Evolutionary conservation across 2,329 filamentous ascomycete genomes (phyloP), one percentile per base, ranked within the genome.

Genomic region (Epichloe gansuensis): DNA sequence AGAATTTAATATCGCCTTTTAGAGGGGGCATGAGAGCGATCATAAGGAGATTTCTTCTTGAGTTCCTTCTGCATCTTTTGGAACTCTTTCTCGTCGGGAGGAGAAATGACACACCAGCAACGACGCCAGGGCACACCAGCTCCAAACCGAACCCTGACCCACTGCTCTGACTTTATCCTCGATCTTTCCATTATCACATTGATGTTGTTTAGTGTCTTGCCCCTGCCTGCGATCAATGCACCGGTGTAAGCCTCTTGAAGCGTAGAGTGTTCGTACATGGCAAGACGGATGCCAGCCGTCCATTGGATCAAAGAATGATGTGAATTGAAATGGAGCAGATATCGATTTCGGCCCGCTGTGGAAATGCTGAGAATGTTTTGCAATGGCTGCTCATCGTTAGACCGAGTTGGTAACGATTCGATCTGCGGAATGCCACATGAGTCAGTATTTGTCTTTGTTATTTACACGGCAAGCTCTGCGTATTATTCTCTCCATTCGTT

Each of bases 211-310:
- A 98, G 69, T 1, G 72, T 70, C 67, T 90, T 94, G 54, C 91
- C 93, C 71, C 96, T 97, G 52, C 91, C 93, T 11, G 93, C 93
- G 63, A 98, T 93, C 45, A 98, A 74, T 21, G 91, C 91, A 6
- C 93, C 93, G 0, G 93, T 98, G 66, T 98, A 98, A 1, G 93
- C 90, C 70, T 98, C 93, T 65, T 97, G 91, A 37, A 98, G 74
- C 0, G 88, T 89, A 1, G 90, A 83, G 63, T 97, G 87, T 71
- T 98, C 93, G 67, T 85, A 97, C 80, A 97, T 95, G 61, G 91
- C 81, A 23, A 98, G 80, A 46, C 93, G 83, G 59, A 98, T 97
- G 45, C 86, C 89, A 15, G 93, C 86, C 1, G 93, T 95, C 93
- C 93, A 98, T 69, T 97, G 91, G 3, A 91, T 85, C 52, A 98